Base-by-base conservation (phyloP, 2,329 filamentous ascomycete species). In the Aureobasidium lini region DNA sequence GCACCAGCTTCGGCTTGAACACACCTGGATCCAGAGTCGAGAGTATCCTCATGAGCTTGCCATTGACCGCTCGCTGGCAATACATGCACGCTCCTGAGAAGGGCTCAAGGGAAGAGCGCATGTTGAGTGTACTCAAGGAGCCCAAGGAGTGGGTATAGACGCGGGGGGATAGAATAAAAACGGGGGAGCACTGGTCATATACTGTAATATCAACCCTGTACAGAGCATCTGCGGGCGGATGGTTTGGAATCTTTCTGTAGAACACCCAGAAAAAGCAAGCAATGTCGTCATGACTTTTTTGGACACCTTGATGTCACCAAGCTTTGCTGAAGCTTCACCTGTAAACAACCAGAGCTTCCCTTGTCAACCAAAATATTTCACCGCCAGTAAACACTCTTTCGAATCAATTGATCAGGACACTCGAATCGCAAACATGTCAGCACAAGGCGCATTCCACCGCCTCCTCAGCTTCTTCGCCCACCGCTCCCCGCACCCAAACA, bases 31-130 rank as follows among this genome's bases (percentile, higher is more conserved):
- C 92, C 6, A 83, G 94, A 62, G 86, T 99, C 2, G 94, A 99
- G 80, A 96, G 92, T 73, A 99, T 99, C 61, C 76, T 99, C 65
- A 97, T 99, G 91, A 96, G 90, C 75, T 77, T 99, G 71, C 94
- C 94, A 6, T 79, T 95, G 64, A 97, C 93, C 13, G 94, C 94
- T 28, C 84, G 86, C 67, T 99, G 94, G 94, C 85, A 88, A 70
- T 99, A 99, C 73, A 96, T 96, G 92, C 89, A 96, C 73, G 83
- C 87, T 71, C 88, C 89, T 0, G 85, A 87, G 69, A 85, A 85
- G 64, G 85, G 85, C 61, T 87, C 83, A 71, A 75, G 86, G 64
- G 94, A 99, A 76, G 87, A 89, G 73, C 81, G 90, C 64, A 75
- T 97, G 62, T 79, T 96, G 50, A 86, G 93, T 61, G 88, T 86